A percentile compares a stretch with the other conserved stretches of the same genome.
Evolutionary conservation across 352 stramenopile species (phyloP).

Genomic region (Pythium phragmiticola): DNA sequence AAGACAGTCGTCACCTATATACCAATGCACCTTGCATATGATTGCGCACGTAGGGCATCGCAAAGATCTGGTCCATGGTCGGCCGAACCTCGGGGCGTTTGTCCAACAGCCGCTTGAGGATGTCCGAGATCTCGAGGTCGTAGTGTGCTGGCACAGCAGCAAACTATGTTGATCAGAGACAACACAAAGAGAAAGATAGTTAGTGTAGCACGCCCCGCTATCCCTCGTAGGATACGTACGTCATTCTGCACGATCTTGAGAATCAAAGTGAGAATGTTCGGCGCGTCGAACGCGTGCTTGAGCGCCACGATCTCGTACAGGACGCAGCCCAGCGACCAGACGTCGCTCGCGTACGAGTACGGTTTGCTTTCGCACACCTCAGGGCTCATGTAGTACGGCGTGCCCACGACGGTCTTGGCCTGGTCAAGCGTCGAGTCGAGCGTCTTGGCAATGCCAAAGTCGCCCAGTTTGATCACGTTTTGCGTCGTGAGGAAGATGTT

Average conservation of each 20-base stretch:
- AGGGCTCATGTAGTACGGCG: slow-evolving; percentile 93
- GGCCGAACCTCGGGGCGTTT: slow-evolving; percentile 61
- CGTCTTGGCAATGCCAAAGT: slow-evolving; percentile 92
- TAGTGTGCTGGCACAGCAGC: slow-evolving; percentile 55
- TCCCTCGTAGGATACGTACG: slow-evolving; percentile 24
- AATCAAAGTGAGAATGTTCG: slow-evolving; percentile 82
- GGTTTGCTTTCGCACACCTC: slow-evolving; percentile 92
- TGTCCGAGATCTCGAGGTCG: slow-evolving; percentile 48
- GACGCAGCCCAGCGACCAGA: slow-evolving; percentile 92
- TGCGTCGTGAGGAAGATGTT: slow-evolving; percentile 90
- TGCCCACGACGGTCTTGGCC: slow-evolving; percentile 89
- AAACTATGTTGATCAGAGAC: slow-evolving; percentile 30
- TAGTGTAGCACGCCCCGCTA: too few species aligned
- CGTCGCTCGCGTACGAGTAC: slow-evolving; percentile 91
- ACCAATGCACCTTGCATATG: slow-evolving; percentile 60
- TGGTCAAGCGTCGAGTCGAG: slow-evolving; percentile 83
- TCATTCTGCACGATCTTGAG: slow-evolving; percentile 86
- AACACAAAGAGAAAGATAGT: too few species aligned
- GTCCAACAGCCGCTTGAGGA: slow-evolving; percentile 58
- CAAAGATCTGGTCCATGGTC: slow-evolving; percentile 76
- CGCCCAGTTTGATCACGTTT: slow-evolving; percentile 90
- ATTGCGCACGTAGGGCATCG: slow-evolving; percentile 66
- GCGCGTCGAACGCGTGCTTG: slow-evolving; percentile 81
- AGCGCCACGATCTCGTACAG: slow-evolving; percentile 89
- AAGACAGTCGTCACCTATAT: not conserved